Evolutionary conservation across 2,329 filamentous ascomycete species (phyloP).

Genomic region (Talaromyces atroroseus): DNA sequence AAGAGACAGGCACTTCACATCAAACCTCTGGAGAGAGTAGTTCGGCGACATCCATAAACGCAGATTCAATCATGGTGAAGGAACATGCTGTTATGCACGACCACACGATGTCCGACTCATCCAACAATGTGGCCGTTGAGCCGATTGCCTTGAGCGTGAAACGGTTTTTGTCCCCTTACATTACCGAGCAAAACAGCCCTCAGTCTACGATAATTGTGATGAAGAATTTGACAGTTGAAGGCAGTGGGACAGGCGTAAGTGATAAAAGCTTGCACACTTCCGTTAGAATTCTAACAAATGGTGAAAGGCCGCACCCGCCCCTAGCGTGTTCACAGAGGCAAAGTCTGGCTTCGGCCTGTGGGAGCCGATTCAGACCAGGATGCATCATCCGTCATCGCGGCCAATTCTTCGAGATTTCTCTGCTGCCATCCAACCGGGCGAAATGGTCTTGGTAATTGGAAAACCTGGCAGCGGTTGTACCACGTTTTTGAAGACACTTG

Average conservation of each 20-base stretch:
- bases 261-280: not conserved
- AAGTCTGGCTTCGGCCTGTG: constrained; percentile 10
- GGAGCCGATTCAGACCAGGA: not conserved
- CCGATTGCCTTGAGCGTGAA: not conserved
- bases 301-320: constrained; percentile 6
- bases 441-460: constrained; percentile 59
- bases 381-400: not conserved
- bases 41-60: not conserved
- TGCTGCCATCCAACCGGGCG: constrained; percentile 43
- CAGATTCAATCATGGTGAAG: not conserved
- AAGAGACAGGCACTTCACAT: not conserved
- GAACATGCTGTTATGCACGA: not conserved
- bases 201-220: not conserved
- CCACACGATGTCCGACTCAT: not conserved
- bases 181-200: not conserved
- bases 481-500: constrained; percentile 60
- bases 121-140: not conserved
- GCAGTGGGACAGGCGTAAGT: constrained; percentile 8
- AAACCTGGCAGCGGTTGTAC: constrained; percentile 67
- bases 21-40: not conserved
- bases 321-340: constrained; percentile 4
- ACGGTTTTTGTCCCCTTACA: not conserved
- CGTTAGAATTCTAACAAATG: not conserved
- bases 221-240: not conserved
- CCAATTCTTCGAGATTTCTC: constrained; percentile 66